Evolutionary conservation across 2,329 filamentous ascomycete species (phyloP), one percentile per base, ranked within the genome.

Genomic region (Diaporthe aspalathi): DNA sequence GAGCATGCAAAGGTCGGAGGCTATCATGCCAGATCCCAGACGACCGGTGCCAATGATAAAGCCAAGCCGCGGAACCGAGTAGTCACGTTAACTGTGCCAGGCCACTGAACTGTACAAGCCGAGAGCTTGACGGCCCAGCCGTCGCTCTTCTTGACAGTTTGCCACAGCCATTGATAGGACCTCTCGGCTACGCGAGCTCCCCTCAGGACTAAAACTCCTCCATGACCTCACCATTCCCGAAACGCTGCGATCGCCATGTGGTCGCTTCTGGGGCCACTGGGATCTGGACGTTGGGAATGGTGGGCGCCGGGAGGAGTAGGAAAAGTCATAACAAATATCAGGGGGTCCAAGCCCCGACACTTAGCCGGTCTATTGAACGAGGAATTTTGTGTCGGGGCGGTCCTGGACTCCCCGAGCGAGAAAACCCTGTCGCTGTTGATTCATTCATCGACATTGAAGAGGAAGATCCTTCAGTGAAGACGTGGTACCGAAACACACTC

Each of bases 321-420:
- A 49, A 29, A 47, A 12, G 50, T 56, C 17, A 32, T 27, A 47
- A 68, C 50, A 45, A 32, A 35, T 4, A 27, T n/a, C 14, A 20
- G 60, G 57, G 57, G 57, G 56, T 5, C n/a, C 29, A 22, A 35
- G 49, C 27, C 11, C 50, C 38, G 50, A 22, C 50, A 66, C 57
- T 67, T 67, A 65, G 68, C 68, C 68, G 60, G 68, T 45, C 68
- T 40, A 0, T 16, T 68, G 67, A 57, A 43, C 43, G 67, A 68
- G 53, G 67, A 68, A 68, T 68, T 68, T 29, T 52, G 67, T 60
- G 67, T 17, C 6, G 22, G 38, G 27, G 4, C 17, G 17, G 53
- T 49, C 35, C n/a, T n/a, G 1, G 45, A n/a, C 29, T n/a, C 60
- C 40, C 60, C n/a, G 32, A 49, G 57, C 57, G 45, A 49, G 60